Base-by-base conservation (phyloP, 805 yeast species). In the Saccharomycopsis javanensis region DNA sequence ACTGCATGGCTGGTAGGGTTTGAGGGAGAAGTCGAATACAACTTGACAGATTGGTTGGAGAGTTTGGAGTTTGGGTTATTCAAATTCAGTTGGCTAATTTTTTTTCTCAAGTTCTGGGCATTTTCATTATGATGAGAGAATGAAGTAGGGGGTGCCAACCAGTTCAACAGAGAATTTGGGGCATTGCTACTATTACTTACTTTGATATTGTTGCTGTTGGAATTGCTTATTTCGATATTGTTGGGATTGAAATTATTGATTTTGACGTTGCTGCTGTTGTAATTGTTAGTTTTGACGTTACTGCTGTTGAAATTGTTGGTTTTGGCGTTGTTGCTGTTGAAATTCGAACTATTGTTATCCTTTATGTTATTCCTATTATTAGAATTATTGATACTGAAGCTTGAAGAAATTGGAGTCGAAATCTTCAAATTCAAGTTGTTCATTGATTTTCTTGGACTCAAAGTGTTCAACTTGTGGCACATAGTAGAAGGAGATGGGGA, bases 31-130 rank as follows among this genome's bases (percentile, higher is more conserved):
- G 10, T 8, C 2, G 48, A 42, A 7, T 20, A 37, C 27, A 56
- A 15, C 16, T 56, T 56, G 1, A 56, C 51, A 5, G 56, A 35
- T 23, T 57, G 60, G 33, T 54, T 57, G 30, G 53, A 33, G 35
- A 57, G 34, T 16, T 42, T 57, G 5, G 57, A 45, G 31, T 55
- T 45, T 42, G 57, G 31, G 37, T 56, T 58, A 4, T 16, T 27
- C 30, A 42, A 42, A 28, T 42, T 42, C 48, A 42, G 48, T 20
- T 53, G 54, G 35, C 57, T 54, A 1, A 58, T 25, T 42, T 55
- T 48, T 23, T 55, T 53, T 38, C 61, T 37, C 34, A 57, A 30
- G 13, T 20, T 38, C 45, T 31, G 30, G 25, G 51, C 28, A 27
- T 42, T 27, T n/a, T 37, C 55, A n/a, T 53, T 53, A 28, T 54